Evolutionary conservation across 2,329 filamentous ascomycete genomes (phyloP), one percentile per base, ranked within the genome.

Genomic region (Diaporthe sp.): DNA sequence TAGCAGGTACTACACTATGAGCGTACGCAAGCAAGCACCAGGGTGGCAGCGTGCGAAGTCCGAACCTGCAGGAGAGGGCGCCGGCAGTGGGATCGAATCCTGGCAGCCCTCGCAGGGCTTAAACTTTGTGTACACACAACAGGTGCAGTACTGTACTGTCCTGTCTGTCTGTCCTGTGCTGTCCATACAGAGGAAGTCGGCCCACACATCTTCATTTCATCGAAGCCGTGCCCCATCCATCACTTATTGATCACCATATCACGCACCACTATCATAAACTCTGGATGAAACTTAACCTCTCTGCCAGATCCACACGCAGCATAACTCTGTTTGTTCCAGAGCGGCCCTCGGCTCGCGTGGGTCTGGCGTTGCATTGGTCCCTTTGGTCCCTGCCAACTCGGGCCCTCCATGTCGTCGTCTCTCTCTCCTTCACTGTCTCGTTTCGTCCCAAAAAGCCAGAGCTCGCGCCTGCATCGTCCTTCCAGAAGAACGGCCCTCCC

Each of bases 291-390:
- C 70, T 54, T 42, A 55, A 54, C 57, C 33, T 42, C 55, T 42
- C 57, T 61, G 25, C 42, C 33, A 64, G 35, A 35, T 45, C 33
- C 25, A 54, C 22, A 40, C 25, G 13, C 25, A 35, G 28, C 45
- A 72, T 54, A 57, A 57, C 45, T 38, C 30, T 52, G 64, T 67
- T 68, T 40, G 64, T 68, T 68, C 47, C 64, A 68, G 64, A 13
- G n/a, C 4, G n/a, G 28, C 35, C 52, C 52, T 70, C 67, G 28
- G 67, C 67, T 70, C n/a, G 30, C 35, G 33, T 47, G 55, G 22
- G 25, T 54, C 64, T 54, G 64, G 45, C 64, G 30, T 54, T 30
- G 33, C 47, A 54, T 68, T 68, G 45, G 64, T 68, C 45, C 64
- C 47, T 54, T 68, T 68, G 45, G 64, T 68, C 45, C 64, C 47